These are phyloP conservation scores for Ceratobasidium sp. DNA, from an alignment of 1,284 basidiomycete species.

Conservation along the genomic window DNA sequence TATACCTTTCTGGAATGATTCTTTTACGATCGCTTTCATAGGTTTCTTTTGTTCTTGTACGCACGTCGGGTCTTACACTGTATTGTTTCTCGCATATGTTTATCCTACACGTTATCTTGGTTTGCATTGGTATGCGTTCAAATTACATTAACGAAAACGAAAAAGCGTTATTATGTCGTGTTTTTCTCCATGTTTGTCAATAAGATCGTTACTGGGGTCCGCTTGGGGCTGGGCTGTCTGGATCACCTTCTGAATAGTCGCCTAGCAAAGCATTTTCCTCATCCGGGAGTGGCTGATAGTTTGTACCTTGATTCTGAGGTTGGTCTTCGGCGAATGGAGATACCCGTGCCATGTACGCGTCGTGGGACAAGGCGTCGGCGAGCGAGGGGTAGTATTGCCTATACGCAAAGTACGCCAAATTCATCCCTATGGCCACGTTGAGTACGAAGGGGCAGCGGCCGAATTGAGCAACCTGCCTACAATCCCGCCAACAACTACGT, in stretches of 20 bases:
- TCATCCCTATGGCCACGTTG: constrained; percentile 59
- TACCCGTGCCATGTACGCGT: constrained; percentile 27
- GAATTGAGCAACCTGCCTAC: constrained; percentile 61
- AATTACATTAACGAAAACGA: not conserved
- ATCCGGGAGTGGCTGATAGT: not conserved
- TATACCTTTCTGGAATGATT: constrained; percentile 43
- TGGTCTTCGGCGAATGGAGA: constrained; percentile 32
- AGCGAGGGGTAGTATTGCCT: constrained; percentile 83
- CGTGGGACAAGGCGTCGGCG: constrained; percentile 69
- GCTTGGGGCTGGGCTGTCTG: not conserved
- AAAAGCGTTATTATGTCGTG: not conserved
- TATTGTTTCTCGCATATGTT: constrained; percentile 46
- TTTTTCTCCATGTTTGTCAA: not conserved
- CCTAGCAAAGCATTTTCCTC: constrained; percentile 25
- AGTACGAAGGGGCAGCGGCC: not conserved
- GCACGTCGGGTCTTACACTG: constrained; percentile 37
- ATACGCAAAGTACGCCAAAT: constrained; percentile 82
- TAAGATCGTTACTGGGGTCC: not conserved
- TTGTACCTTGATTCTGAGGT: not conserved
- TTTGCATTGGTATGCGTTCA: constrained; percentile 22
- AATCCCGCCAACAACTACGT: constrained; percentile 83
- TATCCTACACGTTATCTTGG: constrained; percentile 41
- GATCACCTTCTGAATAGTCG: constrained; percentile 18
- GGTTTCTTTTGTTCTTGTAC: constrained; percentile 10
- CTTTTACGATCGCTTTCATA: constrained; percentile 38